These are phyloP conservation scores for Emergomyces orientalis DNA, from an alignment of 2,329 filamentous ascomycete species.

Conservation along the genomic window DNA sequence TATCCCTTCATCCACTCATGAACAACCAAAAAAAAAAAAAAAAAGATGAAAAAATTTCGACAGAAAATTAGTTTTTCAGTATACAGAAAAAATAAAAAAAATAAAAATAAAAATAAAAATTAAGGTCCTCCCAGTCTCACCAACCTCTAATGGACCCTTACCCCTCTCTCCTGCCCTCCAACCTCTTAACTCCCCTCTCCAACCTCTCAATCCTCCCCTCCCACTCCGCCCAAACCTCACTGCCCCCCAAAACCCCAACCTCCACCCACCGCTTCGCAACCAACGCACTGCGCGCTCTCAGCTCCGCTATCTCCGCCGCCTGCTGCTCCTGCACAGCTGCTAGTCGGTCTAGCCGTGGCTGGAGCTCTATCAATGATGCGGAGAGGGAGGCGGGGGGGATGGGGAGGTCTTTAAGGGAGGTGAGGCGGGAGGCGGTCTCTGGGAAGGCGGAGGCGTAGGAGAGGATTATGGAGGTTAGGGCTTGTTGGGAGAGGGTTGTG, in stretches of 20 bases:
- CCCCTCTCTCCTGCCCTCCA: constrained; percentile 50
- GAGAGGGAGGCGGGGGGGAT: constrained; percentile 37
- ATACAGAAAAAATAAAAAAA: background rate
- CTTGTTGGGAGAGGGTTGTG: constrained; percentile 28
- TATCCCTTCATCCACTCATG: too few relatives aligned
- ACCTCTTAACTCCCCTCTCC: constrained; percentile 56
- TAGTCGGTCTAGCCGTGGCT: constrained; percentile 34
- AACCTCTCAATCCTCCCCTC: constrained; percentile 57
- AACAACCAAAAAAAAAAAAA: background rate
- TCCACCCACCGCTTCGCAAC: constrained; percentile 65
- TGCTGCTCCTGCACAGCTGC: constrained; percentile 31
- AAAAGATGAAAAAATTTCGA: background rate
- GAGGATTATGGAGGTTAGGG: constrained; percentile 35
- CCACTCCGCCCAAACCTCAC: constrained; percentile 60
- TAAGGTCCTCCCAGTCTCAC: too few relatives aligned
- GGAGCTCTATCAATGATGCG: constrained; percentile 33
- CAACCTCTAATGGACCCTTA: constrained; percentile 19
- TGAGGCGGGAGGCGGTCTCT: constrained; percentile 40
- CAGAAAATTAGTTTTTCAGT: too few relatives aligned
- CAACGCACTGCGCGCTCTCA: constrained; percentile 36
- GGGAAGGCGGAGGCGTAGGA: constrained; percentile 39
- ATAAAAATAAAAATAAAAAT: constrained; percentile 19
- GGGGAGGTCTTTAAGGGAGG: constrained; percentile 40
- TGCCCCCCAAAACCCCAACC: constrained; percentile 56
- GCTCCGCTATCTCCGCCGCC: constrained; percentile 31